Evolutionary conservation across 768 basidiomycete species (phyloP), one percentile per base, ranked within the genome.

Genomic region (Serendipita sp.): DNA sequence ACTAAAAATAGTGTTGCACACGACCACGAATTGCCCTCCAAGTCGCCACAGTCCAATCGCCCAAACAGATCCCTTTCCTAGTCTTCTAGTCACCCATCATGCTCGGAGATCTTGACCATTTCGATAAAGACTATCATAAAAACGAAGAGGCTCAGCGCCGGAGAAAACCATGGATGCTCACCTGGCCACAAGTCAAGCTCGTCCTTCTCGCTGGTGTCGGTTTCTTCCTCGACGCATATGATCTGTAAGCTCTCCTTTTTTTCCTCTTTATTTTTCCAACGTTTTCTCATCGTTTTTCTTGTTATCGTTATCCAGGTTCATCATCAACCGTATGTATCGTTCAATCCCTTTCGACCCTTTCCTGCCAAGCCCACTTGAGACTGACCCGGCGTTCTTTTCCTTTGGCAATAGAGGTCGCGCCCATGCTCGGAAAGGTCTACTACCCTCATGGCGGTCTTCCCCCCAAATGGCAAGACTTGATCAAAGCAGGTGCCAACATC

Each of bases 211-310:
- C 83, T 63, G 85, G 83, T 5, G 83, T 85, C 62, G 85, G 85
- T 4, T 86, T 86, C 73, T 86, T 86, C 75, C 75, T 86, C 38
- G 85, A 86, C 71, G 85, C 85, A 3, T 86, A 86, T 68, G 85
- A 86, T 70, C 74, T 86, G 3, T 86, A 86, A 74, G 80, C 86
- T 67, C 85, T 86, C 71, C 86, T 86, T 46, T 51, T 34, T 4
- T 18, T 65, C 16, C 3, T 15, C 16, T 16, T 28, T 35, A 8
- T 44, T 44, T 3, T 38, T 35, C 5, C 18, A 24, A 24, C 37
- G 15, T 45, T 8, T 13, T 5, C 38, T 41, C 37, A 65, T 64
- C 67, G 58, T 34, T 47, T n/a, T 18, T 24, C 24, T 24, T 24
- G 24, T 41, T 24, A 35, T 24, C 16, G 34, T 2, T 41, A 13